Evolutionary conservation across 768 basidiomycete genomes (phyloP).

Genomic region (Macrolepiota albuminosa): DNA sequence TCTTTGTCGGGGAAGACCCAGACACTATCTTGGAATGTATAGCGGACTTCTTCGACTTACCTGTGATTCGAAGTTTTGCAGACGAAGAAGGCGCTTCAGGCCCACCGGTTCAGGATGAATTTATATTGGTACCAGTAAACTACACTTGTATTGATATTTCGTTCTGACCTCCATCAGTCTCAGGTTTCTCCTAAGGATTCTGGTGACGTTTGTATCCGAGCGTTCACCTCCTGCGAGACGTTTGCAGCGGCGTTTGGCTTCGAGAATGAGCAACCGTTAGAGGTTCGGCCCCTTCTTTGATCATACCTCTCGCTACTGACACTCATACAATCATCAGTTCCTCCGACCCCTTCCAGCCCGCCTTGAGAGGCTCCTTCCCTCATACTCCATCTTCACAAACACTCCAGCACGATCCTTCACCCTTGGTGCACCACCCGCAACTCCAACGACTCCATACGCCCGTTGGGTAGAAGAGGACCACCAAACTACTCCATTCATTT

Average conservation of each 20-base stretch:
- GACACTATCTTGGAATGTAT: background rate
- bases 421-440: constrained; percentile 1
- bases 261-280: background rate
- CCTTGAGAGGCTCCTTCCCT: background rate
- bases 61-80: background rate
- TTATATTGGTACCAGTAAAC: background rate
- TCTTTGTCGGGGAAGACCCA: too few relatives aligned
- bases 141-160: background rate
- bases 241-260: constrained; percentile 1
- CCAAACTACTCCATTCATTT: background rate
- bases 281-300: background rate
- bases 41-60: background rate
- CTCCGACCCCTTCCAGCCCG: background rate
- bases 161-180: background rate
- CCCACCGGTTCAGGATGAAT: background rate
- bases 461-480: background rate
- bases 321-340: background rate
- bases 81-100: background rate
- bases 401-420: background rate
- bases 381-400: background rate
- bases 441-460: background rate
- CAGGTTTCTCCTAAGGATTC: background rate
- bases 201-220: background rate
- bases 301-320: background rate
- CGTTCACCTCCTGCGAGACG: background rate